Base-by-base conservation (phyloP, 139 green algal species). In the Ettlia oleoabundans region DNA sequence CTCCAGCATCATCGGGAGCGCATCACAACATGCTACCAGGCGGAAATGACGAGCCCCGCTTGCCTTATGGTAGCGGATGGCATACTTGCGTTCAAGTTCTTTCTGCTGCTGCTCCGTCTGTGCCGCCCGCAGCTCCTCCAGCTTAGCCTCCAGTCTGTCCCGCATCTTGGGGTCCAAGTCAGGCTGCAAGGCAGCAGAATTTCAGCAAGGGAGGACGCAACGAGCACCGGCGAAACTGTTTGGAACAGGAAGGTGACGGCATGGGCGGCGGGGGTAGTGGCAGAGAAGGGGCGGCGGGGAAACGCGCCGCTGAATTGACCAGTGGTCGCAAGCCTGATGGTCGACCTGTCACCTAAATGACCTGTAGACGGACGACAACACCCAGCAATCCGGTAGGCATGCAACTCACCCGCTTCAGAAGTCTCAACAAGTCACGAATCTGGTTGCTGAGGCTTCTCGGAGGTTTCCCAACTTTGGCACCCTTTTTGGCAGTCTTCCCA, bases 41-140 rank as follows among this genome's bases (percentile, higher is more conserved):
- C n/a, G n/a, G n/a, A n/a, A n/a, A n/a, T n/a, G n/a, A n/a, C n/a
- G n/a, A n/a, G 24, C 22, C 7, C 7, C 47, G 15, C 47, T 28
- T 82, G 93, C 93, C 88, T 94, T 93, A 84, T 97, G 93, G 76
- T 98, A 98, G 24, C 85, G 82, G 15, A 85, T 76, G 0, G 93
- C 89, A 53, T 91, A 88, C 71, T 93, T 92, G 35, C 83, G 82
- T 86, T 96, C 91, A 61, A 70, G 38, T 76, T 93, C 90, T 42
- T 81, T 30, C 4, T 68, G 63, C 30, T 87, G 22, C 10, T 89
- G 78, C 33, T 86, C 66, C 51, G 67, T 38, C 21, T 80, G 37
- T 8, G 35, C 42, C 26, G 81, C 65, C 47, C 70, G 52, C 58
- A 96, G 88, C 74, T 91, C 80, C 7, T 81, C 66, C 40, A 96